Evolutionary conservation across 2,329 filamentous ascomycete genomes (phyloP).

Genomic region (Colletotrichum ledebouriae): DNA sequence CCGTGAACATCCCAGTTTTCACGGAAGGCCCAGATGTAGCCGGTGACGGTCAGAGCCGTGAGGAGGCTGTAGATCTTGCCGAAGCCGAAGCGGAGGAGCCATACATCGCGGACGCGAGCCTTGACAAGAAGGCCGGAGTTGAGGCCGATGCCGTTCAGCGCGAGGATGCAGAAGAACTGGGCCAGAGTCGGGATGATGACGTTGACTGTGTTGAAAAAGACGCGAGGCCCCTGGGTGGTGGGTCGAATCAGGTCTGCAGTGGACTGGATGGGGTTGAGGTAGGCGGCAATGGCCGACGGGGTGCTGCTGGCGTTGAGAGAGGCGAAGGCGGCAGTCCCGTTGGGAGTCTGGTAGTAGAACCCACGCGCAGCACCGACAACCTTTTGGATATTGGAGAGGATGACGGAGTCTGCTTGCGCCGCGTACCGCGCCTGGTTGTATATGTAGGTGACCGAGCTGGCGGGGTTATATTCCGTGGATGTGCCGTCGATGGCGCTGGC

Average conservation of each 20-base stretch:
- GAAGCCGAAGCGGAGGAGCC: conserved; percentile 46
- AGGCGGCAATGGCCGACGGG: conserved; percentile 47
- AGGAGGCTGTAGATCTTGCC: conserved; percentile 52
- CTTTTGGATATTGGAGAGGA: conserved; percentile 49
- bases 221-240: conserved; percentile 51
- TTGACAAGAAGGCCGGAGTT: conserved; percentile 20
- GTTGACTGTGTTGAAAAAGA: conserved; percentile 55
- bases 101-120: conserved; percentile 46
- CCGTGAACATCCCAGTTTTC: conserved; percentile 56
- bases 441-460: conserved; percentile 51
- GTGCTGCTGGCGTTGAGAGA: conserved; percentile 45
- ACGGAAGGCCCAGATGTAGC: conserved; percentile 60
- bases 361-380: conserved; percentile 47
- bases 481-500: conserved; percentile 47
- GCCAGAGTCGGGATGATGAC: conserved; percentile 54
- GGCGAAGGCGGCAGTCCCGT: conserved; percentile 40
- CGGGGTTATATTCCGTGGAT: conserved; percentile 50
- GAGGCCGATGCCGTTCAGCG: conserved; percentile 33
- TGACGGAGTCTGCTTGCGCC: conserved; percentile 46
- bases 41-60: conserved; percentile 54
- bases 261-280: conserved; percentile 52
- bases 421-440: conserved; percentile 55
- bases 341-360: conserved; percentile 46
- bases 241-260: conserved; percentile 49
- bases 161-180: conserved; percentile 48